Evolutionary conservation across 306 rosid genomes (phyloP), one percentile per base, ranked within the genome.

Genomic region (Begonia fuchsioides): DNA sequence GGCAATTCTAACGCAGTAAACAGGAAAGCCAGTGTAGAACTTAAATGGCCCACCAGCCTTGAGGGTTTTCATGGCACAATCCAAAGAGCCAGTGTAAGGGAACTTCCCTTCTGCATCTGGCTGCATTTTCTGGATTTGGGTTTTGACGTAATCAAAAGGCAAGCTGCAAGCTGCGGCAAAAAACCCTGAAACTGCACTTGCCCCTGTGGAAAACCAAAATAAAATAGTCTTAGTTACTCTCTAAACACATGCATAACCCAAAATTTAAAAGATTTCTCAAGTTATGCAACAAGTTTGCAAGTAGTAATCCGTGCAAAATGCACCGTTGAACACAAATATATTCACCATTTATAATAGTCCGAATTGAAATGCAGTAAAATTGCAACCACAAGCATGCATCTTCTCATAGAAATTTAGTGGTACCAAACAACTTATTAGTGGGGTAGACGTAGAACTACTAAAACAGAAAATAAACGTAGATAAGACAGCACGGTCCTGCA

Each of bases 71-170:
- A 17, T 13, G 17, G 64, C 72, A 70, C 83, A 76, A 57, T 80
- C 81, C 45, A 70, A 14, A 50, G 78, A 86, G 26, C 96, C 88
- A 1, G 86, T 67, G 72, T 78, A 86, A 15, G 93, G 96, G 64
- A 68, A 79, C 69, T 74, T 78, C 60, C 93, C 96, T n/a, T 76
- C 72, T 10, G 93, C 88, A 70, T 86, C 79, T 76, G 74, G 82
- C 49, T 76, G 78, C 84, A 80, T 69, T 64, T 73, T 76, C 59
- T 53, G 72, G 35, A 59, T 68, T 46, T 71, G 90, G 47, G 83
- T 76, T 67, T 65, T 70, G 13, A 68, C 66, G 16, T 86, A 86
- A 64, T 86, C 93, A 61, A 81, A 86, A 38, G 83, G 88, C 57
- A 80, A 68, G 68, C 74, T 76, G 70, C 78, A 80, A 54, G 81